These are phyloP conservation scores for Mycogone perniciosa DNA, from an alignment of 2,329 filamentous ascomycete genomes.

Conservation along the genomic window DNA sequence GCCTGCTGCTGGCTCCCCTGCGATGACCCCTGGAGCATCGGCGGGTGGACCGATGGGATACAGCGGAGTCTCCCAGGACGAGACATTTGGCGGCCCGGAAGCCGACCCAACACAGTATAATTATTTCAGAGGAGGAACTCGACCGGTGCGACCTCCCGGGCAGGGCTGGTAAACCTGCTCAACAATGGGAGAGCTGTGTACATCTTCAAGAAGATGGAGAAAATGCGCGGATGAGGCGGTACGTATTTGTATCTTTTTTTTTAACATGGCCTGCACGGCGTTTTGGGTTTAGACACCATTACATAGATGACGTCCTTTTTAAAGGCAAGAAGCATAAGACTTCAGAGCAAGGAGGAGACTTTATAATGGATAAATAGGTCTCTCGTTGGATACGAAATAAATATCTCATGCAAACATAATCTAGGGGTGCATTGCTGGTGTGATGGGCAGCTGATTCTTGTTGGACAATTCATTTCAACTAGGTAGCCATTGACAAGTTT, in stretches of 20 bases:
- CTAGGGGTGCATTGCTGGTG: background rate
- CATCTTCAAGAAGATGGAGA: background rate
- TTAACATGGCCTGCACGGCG: slow-evolving; percentile 12
- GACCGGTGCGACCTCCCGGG: slow-evolving; percentile 27
- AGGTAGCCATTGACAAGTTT: no score
- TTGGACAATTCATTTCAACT: no score
- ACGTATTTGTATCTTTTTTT: slow-evolving; percentile 8
- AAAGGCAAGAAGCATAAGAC: background rate
- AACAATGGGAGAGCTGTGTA: background rate
- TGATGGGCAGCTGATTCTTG: background rate
- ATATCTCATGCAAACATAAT: slow-evolving; percentile 5
- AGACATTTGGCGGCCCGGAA: slow-evolving; percentile 28
- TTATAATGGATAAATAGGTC: background rate
- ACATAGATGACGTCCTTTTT: slow-evolving; percentile 1
- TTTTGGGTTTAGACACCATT: slow-evolving; percentile 15
- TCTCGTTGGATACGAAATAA: slow-evolving; percentile 1
- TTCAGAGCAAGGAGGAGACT: background rate
- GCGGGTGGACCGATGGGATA: slow-evolving; percentile 55
- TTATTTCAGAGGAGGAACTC: slow-evolving; percentile 44
- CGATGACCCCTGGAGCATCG: slow-evolving; percentile 41
- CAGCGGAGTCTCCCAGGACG: slow-evolving; percentile 50
- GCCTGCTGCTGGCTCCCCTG: slow-evolving; percentile 27
- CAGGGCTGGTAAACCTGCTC: slow-evolving; percentile 31
- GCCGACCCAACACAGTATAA: slow-evolving; percentile 48
- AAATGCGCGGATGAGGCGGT: background rate